These are phyloP conservation scores for Oryza longistaminata DNA, from an alignment of 176 grass and related monocot genomes.

Conservation along the genomic window DNA sequence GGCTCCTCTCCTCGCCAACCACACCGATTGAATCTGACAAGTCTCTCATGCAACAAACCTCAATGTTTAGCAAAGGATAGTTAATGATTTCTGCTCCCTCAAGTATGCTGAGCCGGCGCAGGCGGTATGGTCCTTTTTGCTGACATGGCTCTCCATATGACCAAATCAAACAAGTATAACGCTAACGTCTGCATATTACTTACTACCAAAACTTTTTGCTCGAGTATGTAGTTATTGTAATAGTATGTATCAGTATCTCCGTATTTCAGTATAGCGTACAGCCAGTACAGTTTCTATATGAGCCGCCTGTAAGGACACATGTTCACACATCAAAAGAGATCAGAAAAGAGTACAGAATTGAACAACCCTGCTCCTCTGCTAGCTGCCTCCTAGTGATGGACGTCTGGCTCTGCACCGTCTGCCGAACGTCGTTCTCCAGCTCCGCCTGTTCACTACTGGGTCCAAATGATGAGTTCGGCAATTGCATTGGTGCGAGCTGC, in stretches of 20 bases:
- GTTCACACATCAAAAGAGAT: neutral
- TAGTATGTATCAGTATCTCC: too few species aligned
- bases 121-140: too few species aligned
- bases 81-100: too few species aligned
- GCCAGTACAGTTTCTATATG: neutral
- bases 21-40: constrained; percentile 21
- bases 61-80: neutral
- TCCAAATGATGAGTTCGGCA: neutral
- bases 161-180: too few species aligned
- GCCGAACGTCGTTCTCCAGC: neutral
- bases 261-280: too few species aligned
- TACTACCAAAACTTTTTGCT: too few species aligned
- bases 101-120: too few species aligned
- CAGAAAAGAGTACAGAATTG: neutral
- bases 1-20: neutral
- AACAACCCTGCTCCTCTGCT: neutral
- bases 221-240: too few species aligned
- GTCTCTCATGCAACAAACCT: constrained; percentile 32
- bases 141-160: too few species aligned
- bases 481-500: neutral
- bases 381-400: neutral
- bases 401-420: neutral
- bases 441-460: neutral
- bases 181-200: too few species aligned
- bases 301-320: too few species aligned